Base-by-base conservation (phyloP, 495 filamentous ascomycete genomes). In the Durotheca rogersii region DNA sequence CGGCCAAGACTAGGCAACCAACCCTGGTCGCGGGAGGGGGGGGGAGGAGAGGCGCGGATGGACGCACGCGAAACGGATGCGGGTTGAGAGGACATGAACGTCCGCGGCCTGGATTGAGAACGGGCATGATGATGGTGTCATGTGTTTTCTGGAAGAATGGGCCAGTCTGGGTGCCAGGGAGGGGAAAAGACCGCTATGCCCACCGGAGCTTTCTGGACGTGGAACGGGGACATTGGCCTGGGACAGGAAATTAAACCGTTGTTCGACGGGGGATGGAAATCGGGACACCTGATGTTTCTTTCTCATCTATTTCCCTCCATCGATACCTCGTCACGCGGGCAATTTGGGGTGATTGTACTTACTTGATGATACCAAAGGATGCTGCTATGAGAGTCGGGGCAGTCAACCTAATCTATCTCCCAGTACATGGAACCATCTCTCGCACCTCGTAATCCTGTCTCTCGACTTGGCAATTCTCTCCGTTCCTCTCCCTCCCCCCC, bases 321-420 rank as follows among this genome's bases (percentile, higher is more conserved):
- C 31, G 56, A 59, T 59, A 54, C 56, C 56, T 54, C 34, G 56
- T 59, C 56, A 59, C 41, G 56, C 56, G 56, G 56, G 30, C 50
- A 46, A 34, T 58, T 47, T 44, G 32, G 46, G 33, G 51, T 47
- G 45, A 42, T 54, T 59, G 33, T 51, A 45, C 56, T 59, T 59
- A 53, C 46, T 49, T 46, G 46, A 59, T 59, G 56, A 54, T 59
- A 59, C 56, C 56, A 59, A 53, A 36, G 41, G 35, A 50, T 54
- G 56, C 40, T 54, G 56, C 40, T 46, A 59, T 51, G 45, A 59
- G 48, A 43, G 47, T 41, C 50, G 25, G 40, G 54, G 51, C 56
- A 59, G 50, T 53, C 17, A 59, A 59, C 51, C 23, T 25, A 51
- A 59, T 59, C 40, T 45, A 54, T 54, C 23, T 27, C 4, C 9